These are phyloP conservation scores for Globisporangium camurandrum DNA, from an alignment of 352 stramenopile species.

Conservation along the genomic window DNA sequence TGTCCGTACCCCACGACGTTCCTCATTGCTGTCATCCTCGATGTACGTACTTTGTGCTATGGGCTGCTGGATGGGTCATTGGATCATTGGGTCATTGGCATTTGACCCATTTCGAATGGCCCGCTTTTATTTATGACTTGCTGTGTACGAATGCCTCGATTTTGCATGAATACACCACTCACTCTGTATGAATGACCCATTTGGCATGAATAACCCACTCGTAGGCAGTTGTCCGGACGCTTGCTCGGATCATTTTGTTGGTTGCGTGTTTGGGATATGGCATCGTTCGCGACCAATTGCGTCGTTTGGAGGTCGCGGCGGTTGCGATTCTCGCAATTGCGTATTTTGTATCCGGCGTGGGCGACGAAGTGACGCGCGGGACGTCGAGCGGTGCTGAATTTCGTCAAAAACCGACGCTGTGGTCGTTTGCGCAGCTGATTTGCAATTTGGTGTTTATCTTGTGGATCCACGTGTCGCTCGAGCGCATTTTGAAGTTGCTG, in stretches of 20 bases:
- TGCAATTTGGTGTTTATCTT: constrained; percentile 88
- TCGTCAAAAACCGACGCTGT: constrained; percentile 68
- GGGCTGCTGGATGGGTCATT: background rate
- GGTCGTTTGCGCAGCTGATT: constrained; percentile 79
- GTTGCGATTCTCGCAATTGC: constrained; percentile 57
- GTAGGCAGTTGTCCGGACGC: constrained; percentile 72
- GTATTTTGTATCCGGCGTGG: constrained; percentile 73
- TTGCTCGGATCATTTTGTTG: constrained; percentile 80
- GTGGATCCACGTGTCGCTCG: constrained; percentile 87
- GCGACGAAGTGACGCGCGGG: constrained; percentile 68
- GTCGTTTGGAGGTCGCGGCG: constrained; percentile 35
- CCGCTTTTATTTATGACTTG: background rate
- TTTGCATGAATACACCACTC: too few relatives aligned
- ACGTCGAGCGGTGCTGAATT: constrained; percentile 76
- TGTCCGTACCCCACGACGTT: constrained; percentile 85
- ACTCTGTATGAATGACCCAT: too few relatives aligned
- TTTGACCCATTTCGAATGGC: too few relatives aligned
- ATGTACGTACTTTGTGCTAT: constrained; percentile 36
- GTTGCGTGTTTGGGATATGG: constrained; percentile 89
- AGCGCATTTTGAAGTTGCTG: constrained; percentile 76
- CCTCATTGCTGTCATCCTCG: constrained; percentile 72
- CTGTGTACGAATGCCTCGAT: too few relatives aligned
- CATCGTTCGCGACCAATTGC: constrained; percentile 70
- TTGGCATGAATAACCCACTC: too few relatives aligned
- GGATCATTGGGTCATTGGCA: too few relatives aligned